Conservation (phyloP, 2,329 filamentous ascomycete genomes). For the Penicillium vulpinum region DNA sequence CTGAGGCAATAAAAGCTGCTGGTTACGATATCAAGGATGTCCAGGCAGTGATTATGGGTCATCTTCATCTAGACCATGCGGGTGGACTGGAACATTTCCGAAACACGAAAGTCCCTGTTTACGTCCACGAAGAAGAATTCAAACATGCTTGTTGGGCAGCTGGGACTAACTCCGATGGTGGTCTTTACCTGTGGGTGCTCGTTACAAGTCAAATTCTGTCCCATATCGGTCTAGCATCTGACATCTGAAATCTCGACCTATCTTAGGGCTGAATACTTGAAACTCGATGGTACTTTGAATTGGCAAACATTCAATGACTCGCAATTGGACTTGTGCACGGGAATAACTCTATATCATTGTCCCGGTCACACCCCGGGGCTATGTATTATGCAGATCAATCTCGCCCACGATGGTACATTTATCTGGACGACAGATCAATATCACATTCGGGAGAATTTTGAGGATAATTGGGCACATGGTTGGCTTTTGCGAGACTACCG, state of each 20-base stretch:
- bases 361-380: slow-evolving; percentile 42
- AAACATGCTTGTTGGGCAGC: slow-evolving; percentile 49
- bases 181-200: slow-evolving; percentile 36
- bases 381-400: slow-evolving; percentile 39
- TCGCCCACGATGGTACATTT: slow-evolving; percentile 38
- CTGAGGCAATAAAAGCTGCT: not conserved
- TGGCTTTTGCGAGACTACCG: too few relatives aligned
- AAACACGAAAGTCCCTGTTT: slow-evolving; percentile 46
- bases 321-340: slow-evolving; percentile 42
- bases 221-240: too few relatives aligned
- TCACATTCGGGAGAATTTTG: slow-evolving; percentile 43
- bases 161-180: slow-evolving; percentile 43
- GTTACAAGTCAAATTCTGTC: too few relatives aligned
- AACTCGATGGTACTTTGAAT: slow-evolving; percentile 43
- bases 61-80: not conserved
- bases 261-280: not conserved
- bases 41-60: not conserved
- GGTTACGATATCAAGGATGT: not conserved
- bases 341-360: slow-evolving; percentile 39
- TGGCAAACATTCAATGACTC: slow-evolving; percentile 47
- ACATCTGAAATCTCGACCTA: too few relatives aligned
- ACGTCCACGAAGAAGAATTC: slow-evolving; percentile 51
- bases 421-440: slow-evolving; percentile 46
- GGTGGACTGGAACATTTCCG: not conserved
- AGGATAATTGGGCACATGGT: slow-evolving; percentile 30